A percentile compares a stretch with the other conserved stretches of the same genome.
Evolutionary conservation across 371 early-diverging fungal species (phyloP).

Genomic region (Syncephalis plumigaleata): DNA sequence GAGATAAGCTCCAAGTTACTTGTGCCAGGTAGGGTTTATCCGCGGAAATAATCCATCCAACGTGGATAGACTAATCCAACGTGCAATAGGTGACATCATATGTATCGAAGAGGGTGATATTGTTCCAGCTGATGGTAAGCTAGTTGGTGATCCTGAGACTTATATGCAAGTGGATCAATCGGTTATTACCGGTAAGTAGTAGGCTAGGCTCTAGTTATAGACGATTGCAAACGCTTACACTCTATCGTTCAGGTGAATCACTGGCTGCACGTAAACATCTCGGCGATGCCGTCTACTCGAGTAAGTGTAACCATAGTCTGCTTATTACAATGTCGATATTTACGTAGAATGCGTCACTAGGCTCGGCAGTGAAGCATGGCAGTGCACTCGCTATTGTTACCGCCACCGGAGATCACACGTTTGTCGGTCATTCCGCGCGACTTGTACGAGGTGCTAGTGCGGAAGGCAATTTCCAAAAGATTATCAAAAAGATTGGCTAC

Average conservation of each 20-base stretch:
- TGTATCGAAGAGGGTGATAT: conserved; percentile 82
- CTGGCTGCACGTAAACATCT: background rate
- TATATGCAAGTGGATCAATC: conserved; percentile 87
- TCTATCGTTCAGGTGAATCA: too few relatives aligned
- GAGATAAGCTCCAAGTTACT: conserved; percentile 60
- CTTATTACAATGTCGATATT: background rate
- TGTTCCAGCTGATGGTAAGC: conserved; percentile 4
- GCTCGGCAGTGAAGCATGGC: conserved; percentile 75
- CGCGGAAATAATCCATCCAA: too few relatives aligned
- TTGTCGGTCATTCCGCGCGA: conserved; percentile 84
- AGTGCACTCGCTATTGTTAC: conserved; percentile 69
- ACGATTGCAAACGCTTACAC: too few relatives aligned
- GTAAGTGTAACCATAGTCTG: too few relatives aligned
- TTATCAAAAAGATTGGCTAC: conserved; percentile 1
- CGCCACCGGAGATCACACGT: conserved; percentile 70
- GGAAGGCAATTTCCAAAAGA: conserved; percentile 2
- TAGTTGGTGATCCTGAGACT: background rate
- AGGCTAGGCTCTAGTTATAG: too few relatives aligned
- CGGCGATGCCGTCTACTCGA: background rate
- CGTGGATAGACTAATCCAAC: conserved; percentile 14
- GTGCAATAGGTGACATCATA: conserved; percentile 78
- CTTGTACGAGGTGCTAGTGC: conserved; percentile 57
- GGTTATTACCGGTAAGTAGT: conserved; percentile 84
- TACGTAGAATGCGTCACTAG: conserved; percentile 51
- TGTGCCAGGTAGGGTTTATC: conserved; percentile 48